Percentiles rank a stretch among this genome's conserved stretches.
Conservation (phyloP, 352 stramenopile genomes). For the Globisporangium acanthophoron region DNA sequence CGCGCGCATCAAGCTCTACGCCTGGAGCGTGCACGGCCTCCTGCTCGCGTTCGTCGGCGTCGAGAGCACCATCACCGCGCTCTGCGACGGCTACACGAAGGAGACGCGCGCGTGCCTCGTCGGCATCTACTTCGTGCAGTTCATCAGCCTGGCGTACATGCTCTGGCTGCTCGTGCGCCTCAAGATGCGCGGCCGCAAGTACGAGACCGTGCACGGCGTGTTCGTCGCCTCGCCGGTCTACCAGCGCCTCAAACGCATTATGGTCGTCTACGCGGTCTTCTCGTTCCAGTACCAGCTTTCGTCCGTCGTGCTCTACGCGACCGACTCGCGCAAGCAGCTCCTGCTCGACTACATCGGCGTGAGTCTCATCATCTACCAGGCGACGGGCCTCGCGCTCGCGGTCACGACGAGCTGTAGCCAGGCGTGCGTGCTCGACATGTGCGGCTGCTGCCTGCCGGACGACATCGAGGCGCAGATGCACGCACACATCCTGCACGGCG, state of each 20-base stretch:
- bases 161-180: slow-evolving; percentile 28
- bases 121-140: slow-evolving; percentile 40
- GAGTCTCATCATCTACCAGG: slow-evolving; percentile 36
- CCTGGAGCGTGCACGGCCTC: slow-evolving; percentile 17
- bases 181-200: slow-evolving; percentile 38
- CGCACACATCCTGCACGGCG: slow-evolving; percentile 5
- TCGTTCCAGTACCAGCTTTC: slow-evolving; percentile 42
- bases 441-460: slow-evolving; percentile 35
- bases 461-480: slow-evolving; percentile 33
- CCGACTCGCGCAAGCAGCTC: background rate
- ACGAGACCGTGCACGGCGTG: slow-evolving; percentile 43
- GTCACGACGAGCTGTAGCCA: slow-evolving; percentile 41
- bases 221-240: slow-evolving; percentile 56
- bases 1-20: slow-evolving; percentile 35
- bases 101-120: slow-evolving; percentile 28
- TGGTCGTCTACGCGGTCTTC: slow-evolving; percentile 55
- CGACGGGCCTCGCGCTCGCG: slow-evolving; percentile 25
- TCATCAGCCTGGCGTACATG: slow-evolving; percentile 44
- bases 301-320: slow-evolving; percentile 38
- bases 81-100: slow-evolving; percentile 24
- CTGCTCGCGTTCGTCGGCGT: slow-evolving; percentile 25
- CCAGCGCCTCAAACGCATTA: slow-evolving; percentile 45
- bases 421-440: slow-evolving; percentile 36
- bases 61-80: slow-evolving; percentile 19
- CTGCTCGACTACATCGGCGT: slow-evolving; percentile 31